Base-by-base conservation (phyloP, 2,329 filamentous ascomycete species). In the Alternaria triticina region DNA sequence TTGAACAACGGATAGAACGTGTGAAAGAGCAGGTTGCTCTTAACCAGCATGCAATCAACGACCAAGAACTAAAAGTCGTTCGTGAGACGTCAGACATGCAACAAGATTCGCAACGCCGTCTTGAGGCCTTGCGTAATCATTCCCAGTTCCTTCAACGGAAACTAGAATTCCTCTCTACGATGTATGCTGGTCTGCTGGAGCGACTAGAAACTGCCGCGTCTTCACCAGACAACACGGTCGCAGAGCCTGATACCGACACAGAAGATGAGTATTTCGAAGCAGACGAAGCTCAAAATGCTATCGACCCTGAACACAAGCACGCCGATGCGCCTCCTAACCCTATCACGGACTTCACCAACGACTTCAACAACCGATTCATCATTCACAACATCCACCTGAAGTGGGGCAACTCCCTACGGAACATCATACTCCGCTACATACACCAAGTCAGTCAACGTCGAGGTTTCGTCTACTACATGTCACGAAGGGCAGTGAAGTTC, bases 361-460 rank as follows among this genome's bases (percentile, higher is more conserved):
- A 98, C 77, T 99, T 97, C 84, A 96, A 96, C 78, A 99, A 99
- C 76, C 91, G 96, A 2, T 99, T 99, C 83, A 95, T 98, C 71
- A 91, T 99, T 56, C 96, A 99, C 83, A 99, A 99, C 73, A 88
- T 96, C 77, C 96, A 99, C 75, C 84, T 99, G 61, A 99, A 99
- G 80, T 99, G 96, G 96, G 98, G 97, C 82, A 99, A 99, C 73
- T 88, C 94, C 11, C 82, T 99, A 40, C 89, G 96, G 62, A 98
- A 99, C 76, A 97, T 97, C 73, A 96, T 99, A 54, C 87, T 99
- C 44, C 92, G 96, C 23, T 99, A 99, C 79, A 96, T 96, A 67
- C 96, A 99, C 76, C 96, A 99, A 83, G 96, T 97, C 74, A 94
- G 94, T 77, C 96, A 99, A 81, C 88, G 96, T 55, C 90, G 96